phyloP scores from a whole-genome alignment of 2,329 filamentous ascomycete species.

The Aspergillus brasiliensis region DNA sequence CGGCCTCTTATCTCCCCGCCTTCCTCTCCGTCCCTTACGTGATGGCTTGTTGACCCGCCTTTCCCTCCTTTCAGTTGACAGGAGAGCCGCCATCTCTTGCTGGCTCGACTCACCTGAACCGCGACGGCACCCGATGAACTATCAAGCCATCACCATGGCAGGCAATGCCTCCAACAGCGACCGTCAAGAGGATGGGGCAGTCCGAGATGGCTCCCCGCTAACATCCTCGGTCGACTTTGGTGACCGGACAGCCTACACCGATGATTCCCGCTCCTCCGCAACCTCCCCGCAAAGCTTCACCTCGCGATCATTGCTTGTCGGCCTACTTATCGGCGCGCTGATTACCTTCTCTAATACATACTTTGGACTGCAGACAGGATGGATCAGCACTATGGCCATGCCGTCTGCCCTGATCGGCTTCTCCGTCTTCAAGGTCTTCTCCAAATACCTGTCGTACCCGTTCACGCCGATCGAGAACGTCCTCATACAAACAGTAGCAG shows the following conservation, averaged over 20 bases:
- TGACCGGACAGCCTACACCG: background rate
- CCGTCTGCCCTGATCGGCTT: slow-evolving; percentile 92
- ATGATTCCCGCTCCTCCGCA: slow-evolving; percentile 10
- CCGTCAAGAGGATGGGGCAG: slow-evolving; percentile 4
- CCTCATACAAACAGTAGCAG: slow-evolving; percentile 91
- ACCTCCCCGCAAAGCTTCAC: slow-evolving; percentile 70
- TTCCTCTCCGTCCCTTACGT: background rate
- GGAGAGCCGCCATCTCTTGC: background rate
- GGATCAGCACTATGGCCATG: slow-evolving; percentile 92
- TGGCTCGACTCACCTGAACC: background rate
- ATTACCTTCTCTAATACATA: slow-evolving; percentile 99
- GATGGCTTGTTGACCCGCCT: slow-evolving; percentile 1
- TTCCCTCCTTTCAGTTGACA: background rate
- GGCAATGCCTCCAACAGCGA: slow-evolving; percentile 25
- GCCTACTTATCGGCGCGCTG: slow-evolving; percentile 79
- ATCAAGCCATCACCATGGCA: slow-evolving; percentile 39
- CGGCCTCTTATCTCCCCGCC: slow-evolving; percentile 1
- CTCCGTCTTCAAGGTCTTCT: slow-evolving; percentile 82
- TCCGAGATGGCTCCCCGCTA: slow-evolving; percentile 10
- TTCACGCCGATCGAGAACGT: slow-evolving; percentile 97
- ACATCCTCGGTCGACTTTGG: slow-evolving; percentile 4
- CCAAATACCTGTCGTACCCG: slow-evolving; percentile 71
- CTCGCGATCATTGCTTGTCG: slow-evolving; percentile 74
- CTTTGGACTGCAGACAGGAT: slow-evolving; percentile 91
- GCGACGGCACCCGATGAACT: slow-evolving; percentile 33